These are phyloP conservation scores for Neopestalotiopsis clavispora DNA, from an alignment of 2,329 filamentous ascomycete species.

Conservation along the genomic window DNA sequence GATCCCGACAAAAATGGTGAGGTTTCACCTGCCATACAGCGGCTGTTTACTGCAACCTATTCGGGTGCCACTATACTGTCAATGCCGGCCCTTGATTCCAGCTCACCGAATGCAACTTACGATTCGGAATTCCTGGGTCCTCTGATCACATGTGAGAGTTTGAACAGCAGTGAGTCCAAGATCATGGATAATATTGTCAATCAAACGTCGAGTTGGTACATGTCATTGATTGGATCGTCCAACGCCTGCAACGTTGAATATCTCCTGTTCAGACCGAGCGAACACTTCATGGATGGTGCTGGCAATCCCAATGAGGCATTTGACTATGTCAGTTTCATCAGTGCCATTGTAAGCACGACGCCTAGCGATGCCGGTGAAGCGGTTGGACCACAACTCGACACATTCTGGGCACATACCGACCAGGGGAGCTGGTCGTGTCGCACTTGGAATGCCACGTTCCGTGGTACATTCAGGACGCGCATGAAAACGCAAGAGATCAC, in stretches of 20 bases:
- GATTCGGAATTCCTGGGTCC: background rate
- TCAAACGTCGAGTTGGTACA: background rate
- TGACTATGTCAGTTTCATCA: background rate
- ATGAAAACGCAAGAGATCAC: background rate
- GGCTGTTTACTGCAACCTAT: background rate
- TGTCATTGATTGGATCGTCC: background rate
- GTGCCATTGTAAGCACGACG: background rate
- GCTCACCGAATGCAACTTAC: background rate
- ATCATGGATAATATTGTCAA: background rate
- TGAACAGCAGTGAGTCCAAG: background rate
- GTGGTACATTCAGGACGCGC: background rate
- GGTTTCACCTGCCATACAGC: background rate
- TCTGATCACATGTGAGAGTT: background rate
- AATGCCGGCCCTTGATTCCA: background rate
- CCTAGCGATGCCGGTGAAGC: background rate
- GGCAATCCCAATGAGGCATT: background rate
- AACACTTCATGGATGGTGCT: background rate
- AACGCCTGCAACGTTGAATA: background rate
- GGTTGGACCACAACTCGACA: background rate
- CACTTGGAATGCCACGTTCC: constrained; percentile 1
- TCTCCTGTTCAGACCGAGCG: background rate
- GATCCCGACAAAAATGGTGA: background rate
- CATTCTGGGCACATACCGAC: background rate
- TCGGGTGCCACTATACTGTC: background rate
- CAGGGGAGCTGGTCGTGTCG: background rate